Base-by-base conservation (phyloP, 306 rosid genomes). In the Ammopiptanthus mongolicus region DNA sequence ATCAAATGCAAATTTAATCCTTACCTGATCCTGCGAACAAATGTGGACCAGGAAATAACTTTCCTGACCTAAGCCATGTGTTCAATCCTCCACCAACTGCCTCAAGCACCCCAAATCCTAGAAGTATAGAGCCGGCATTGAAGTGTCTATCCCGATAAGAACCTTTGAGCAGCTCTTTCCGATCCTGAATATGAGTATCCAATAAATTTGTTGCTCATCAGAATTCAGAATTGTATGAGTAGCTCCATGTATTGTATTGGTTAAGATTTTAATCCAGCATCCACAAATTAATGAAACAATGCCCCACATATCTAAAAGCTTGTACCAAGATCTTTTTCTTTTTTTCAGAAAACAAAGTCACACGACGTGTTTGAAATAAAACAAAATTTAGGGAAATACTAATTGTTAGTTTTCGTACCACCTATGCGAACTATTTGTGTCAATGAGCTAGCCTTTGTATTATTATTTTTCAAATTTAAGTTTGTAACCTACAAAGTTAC, bases 1-100 rank as follows among this genome's bases (percentile, higher is more conserved):
- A 44, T 65, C 15, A 70, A 71, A 6, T 60, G 58, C 36, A 42
- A 50, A 58, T 12, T 33, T 15, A 44, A 65, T 52, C 23, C 63
- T 69, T 77, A 92, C 97, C 96, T 88, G 92, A 86, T 77, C 96
- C 97, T 19, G 85, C 92, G 82, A 76, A 92, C 79, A 92, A 68
- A 87, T 92, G 97, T 71, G 97, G 93, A n/a, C 97, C 92, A 7
- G 93, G 96, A 73, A 88, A 92, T 47, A 92, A 82, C 83, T 92
- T 90, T 78, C 97, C 96, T 10, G 92, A 73, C 77, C 97, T 84
- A 22, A 90, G 23, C 88, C 88, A 92, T 5, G 96, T 92, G 81
- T 90, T 92, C 17, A 92, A 3, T 48, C 89, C 93, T 79, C 97
- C 97, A 50, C 88, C 89, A 47, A 92, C 60, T 0, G 97, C 17